A percentile compares a stretch with the other conserved stretches of the same genome.
Evolutionary conservation across 108 stramenopile genomes (phyloP).

Genomic region (Epipyxis sp.): DNA sequence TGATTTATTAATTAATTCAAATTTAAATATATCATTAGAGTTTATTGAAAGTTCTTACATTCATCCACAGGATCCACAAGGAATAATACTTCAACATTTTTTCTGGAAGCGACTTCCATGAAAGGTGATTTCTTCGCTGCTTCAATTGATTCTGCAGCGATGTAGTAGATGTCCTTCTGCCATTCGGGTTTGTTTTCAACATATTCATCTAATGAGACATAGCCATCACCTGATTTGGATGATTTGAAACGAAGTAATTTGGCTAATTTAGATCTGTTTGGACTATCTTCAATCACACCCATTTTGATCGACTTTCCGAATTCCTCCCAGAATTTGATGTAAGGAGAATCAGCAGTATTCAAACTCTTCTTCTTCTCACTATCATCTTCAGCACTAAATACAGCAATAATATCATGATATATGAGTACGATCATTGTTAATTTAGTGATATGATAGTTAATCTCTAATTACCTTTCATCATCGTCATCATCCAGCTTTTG

Average conservation of each 20-base stretch:
- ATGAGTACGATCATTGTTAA: too few relatives aligned
- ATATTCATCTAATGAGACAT: conserved; percentile 78
- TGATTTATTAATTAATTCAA: not conserved
- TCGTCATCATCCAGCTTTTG: conserved; percentile 20
- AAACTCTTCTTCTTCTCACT: conserved; percentile 44
- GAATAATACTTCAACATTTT: conserved; percentile 91
- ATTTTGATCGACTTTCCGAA: conserved; percentile 90
- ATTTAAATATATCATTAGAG: too few relatives aligned
- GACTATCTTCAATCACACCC: conserved; percentile 92
- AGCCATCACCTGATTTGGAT: conserved; percentile 58
- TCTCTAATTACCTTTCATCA: too few relatives aligned
- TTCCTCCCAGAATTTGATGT: conserved; percentile 89
- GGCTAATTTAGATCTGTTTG: conserved; percentile 79
- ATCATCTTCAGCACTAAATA: too few relatives aligned
- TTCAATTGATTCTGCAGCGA: conserved; percentile 76
- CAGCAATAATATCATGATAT: too few relatives aligned
- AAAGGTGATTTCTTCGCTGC: conserved; percentile 82
- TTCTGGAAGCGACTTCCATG: conserved; percentile 77
- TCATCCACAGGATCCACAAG: conserved; percentile 93
- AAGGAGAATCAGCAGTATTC: conserved; percentile 58
- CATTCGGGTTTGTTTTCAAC: conserved; percentile 91
- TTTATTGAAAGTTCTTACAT: conserved; percentile 70
- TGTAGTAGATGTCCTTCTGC: conserved; percentile 94
- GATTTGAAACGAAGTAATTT: conserved; percentile 94
- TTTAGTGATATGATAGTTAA: too few relatives aligned